phyloP scores from a whole-genome alignment of 768 basidiomycete species.

The Boletus sp. region DNA sequence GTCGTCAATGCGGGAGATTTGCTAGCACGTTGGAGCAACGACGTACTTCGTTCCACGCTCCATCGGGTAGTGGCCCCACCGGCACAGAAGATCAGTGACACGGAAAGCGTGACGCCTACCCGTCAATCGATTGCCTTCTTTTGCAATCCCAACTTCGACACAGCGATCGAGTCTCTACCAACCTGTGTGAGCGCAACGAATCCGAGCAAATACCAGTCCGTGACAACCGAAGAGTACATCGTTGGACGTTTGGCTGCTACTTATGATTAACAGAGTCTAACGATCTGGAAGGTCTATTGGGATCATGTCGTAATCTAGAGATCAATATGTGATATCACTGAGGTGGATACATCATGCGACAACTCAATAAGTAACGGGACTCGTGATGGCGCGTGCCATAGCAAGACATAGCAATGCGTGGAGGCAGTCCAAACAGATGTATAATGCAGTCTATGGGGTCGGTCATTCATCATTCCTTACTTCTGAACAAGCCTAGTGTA shows the following conservation, averaged over 20 bases:
- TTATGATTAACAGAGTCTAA: conserved; percentile 38
- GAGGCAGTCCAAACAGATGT: conserved; percentile 18
- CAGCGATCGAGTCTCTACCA: conserved; percentile 69
- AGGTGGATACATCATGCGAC: conserved; percentile 15
- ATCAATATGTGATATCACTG: conserved; percentile 12
- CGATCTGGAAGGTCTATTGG: not conserved
- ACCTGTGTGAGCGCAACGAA: conserved; percentile 42
- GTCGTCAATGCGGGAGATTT: conserved; percentile 84
- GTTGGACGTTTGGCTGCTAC: conserved; percentile 65
- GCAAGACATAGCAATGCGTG: conserved; percentile 14
- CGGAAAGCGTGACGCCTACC: conserved; percentile 55
- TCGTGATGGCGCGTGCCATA: conserved; percentile 19
- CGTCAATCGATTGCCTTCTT: conserved; percentile 87
- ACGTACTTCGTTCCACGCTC: conserved; percentile 73
- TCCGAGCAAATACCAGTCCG: conserved; percentile 66
- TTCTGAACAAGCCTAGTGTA: conserved; percentile 68
- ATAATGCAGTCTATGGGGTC: conserved; percentile 10
- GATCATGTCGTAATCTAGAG: conserved; percentile 8
- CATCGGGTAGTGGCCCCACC: conserved; percentile 81
- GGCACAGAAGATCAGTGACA: conserved; percentile 44
- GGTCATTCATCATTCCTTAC: conserved; percentile 39
- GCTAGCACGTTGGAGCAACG: conserved; percentile 81
- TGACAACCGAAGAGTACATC: conserved; percentile 76
- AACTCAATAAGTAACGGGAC: conserved; percentile 17
- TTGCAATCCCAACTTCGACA: conserved; percentile 75